Percentiles rank a stretch among this genome's conserved stretches.
These are phyloP conservation scores for Fusarium goolgardi DNA, from an alignment of 2,329 filamentous ascomycete species.

Conservation along the genomic window DNA sequence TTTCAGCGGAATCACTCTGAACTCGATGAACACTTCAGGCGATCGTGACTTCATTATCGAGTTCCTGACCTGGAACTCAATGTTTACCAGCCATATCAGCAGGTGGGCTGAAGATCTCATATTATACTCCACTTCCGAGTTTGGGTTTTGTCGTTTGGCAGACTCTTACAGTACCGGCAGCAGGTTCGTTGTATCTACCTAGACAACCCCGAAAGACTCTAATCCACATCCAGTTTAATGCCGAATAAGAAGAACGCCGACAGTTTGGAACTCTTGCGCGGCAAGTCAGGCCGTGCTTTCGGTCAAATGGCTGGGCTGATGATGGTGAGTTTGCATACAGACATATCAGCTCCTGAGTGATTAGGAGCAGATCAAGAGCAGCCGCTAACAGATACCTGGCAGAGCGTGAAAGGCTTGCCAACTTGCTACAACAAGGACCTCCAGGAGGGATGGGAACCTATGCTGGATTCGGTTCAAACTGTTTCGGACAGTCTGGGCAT, in stretches of 20 bases:
- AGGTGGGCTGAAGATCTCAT: conserved; percentile 81
- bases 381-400: neutral
- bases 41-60: conserved; percentile 81
- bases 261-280: conserved; percentile 44
- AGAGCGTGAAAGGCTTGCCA: conserved; percentile 70
- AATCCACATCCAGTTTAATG: conserved; percentile 23
- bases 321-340: conserved; percentile 53
- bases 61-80: conserved; percentile 75
- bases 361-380: neutral
- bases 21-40: conserved; percentile 76
- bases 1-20: conserved; percentile 75
- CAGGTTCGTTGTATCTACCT: neutral
- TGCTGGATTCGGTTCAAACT: conserved; percentile 80
- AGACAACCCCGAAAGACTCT: neutral
- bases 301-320: conserved; percentile 68
- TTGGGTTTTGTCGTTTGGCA: conserved; percentile 37
- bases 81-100: conserved; percentile 76
- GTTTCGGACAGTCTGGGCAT: conserved; percentile 79
- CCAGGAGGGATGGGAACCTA: conserved; percentile 80
- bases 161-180: conserved; percentile 43
- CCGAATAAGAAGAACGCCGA: conserved; percentile 44
- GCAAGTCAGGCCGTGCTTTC: conserved; percentile 45
- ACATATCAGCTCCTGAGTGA: neutral
- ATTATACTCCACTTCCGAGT: conserved; percentile 55
- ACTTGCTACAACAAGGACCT: conserved; percentile 83